These are phyloP conservation scores for Zizania palustris DNA, from an alignment of 202 grass and related monocot species.

Conservation along the genomic window DNA sequence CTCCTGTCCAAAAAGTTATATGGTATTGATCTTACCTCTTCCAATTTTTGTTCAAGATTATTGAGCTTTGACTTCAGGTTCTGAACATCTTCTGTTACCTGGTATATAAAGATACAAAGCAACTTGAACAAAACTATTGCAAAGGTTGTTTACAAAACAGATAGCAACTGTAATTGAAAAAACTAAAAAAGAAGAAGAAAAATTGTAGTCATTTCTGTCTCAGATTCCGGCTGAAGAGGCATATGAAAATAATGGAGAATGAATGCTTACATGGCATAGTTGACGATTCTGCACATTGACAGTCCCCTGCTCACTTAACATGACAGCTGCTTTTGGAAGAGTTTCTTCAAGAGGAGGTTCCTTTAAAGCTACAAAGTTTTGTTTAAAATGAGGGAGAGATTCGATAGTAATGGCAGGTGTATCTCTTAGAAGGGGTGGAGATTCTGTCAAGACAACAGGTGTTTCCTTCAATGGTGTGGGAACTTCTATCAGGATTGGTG, in stretches of 20 bases:
- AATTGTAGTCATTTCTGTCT: neutral
- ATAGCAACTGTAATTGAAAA: neutral
- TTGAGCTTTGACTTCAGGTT: conserved; percentile 87
- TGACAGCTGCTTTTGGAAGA: conserved; percentile 42
- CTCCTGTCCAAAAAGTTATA: conserved; percentile 35
- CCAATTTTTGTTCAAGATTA: conserved; percentile 85
- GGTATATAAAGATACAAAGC: conserved; percentile 34
- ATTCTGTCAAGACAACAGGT: conserved; percentile 45
- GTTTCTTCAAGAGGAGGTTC: conserved; percentile 48
- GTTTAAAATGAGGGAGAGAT: conserved; percentile 34
- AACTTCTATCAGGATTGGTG: neutral
- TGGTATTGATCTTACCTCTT: conserved; percentile 61
- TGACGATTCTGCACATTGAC: conserved; percentile 59
- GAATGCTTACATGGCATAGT: conserved; percentile 81
- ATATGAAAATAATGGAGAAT: conserved; percentile 7
- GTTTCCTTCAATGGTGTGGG: conserved; percentile 26
- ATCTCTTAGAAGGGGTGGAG: conserved; percentile 34
- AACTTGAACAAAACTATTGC: conserved; percentile 30
- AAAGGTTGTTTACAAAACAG: neutral
- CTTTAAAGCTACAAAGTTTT: conserved; percentile 36
- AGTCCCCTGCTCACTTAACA: conserved; percentile 49
- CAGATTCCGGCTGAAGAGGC: conserved; percentile 17
- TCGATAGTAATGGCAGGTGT: conserved; percentile 31
- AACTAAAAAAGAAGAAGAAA: neutral
- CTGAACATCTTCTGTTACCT: conserved; percentile 90